Conservation (phyloP, 768 basidiomycete genomes). For the Phlebiopsis flavidoalba region DNA sequence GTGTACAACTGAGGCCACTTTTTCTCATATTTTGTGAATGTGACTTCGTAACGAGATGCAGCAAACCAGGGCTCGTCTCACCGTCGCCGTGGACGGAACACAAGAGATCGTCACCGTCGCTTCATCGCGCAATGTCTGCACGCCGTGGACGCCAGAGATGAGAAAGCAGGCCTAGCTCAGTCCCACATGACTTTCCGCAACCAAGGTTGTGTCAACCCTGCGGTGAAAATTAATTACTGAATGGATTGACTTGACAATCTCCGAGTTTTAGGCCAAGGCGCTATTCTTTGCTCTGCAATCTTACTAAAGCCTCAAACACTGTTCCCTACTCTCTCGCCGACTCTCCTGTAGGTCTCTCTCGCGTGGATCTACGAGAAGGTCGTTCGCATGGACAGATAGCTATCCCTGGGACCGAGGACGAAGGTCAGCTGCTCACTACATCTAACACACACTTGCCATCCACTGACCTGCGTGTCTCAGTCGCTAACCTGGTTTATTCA, state of each 20-base stretch:
- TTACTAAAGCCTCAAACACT: slow-evolving; percentile 29
- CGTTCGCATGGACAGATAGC: slow-evolving; percentile 31
- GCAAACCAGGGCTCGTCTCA: not conserved
- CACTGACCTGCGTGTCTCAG: slow-evolving; percentile 25
- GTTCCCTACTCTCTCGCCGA: slow-evolving; percentile 51
- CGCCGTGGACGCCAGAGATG: not conserved
- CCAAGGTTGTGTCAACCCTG: not conserved
- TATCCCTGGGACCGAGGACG: slow-evolving; percentile 57
- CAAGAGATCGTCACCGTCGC: too few relatives aligned
- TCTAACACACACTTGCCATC: too few relatives aligned
- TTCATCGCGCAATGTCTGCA: not conserved
- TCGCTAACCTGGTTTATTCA: slow-evolving; percentile 60
- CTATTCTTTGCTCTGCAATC: slow-evolving; percentile 27
- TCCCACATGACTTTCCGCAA: not conserved
- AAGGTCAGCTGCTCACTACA: slow-evolving; percentile 29
- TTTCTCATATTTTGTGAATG: not conserved
- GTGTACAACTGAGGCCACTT: not conserved
- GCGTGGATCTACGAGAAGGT: slow-evolving; percentile 35
- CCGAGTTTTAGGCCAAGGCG: slow-evolving; percentile 23
- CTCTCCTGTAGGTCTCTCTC: slow-evolving; percentile 45
- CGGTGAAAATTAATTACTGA: not conserved
- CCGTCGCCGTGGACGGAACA: not conserved
- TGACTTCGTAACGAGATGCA: not conserved
- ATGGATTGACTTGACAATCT: not conserved
- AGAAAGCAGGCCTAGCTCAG: not conserved